Evolutionary conservation across 345 rosid species (phyloP).

Genomic region (Rhizophora mangle): DNA sequence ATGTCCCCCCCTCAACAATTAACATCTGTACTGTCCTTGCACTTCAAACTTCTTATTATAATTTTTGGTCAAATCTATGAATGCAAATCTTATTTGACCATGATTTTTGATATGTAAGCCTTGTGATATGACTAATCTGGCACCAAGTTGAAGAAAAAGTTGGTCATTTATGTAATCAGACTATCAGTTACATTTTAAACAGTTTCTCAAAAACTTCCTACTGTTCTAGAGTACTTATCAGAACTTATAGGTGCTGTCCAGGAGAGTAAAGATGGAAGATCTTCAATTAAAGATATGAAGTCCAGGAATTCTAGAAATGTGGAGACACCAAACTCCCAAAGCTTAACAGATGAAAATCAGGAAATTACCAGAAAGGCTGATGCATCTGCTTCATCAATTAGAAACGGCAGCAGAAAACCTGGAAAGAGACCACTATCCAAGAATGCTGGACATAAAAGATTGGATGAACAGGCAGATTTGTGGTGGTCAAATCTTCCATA

Average conservation of each 20-base stretch:
- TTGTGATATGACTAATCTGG: background rate
- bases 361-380: constrained; percentile 17
- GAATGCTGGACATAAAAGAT: constrained; percentile 26
- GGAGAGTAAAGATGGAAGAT: constrained; percentile 25
- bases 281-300: constrained; percentile 28
- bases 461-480: constrained; percentile 26
- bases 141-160: background rate
- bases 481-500: constrained; percentile 88
- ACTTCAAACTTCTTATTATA: constrained; percentile 3
- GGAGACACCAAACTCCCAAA: constrained; percentile 10
- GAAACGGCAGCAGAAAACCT: constrained; percentile 23
- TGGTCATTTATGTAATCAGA: background rate
- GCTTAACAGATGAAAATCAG: constrained; percentile 20
- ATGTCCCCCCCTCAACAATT: background rate
- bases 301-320: constrained; percentile 19
- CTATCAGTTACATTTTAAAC: background rate
- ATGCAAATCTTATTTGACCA: background rate
- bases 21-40: background rate
- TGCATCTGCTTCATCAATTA: constrained; percentile 24
- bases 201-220: background rate
- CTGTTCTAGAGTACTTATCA: constrained; percentile 12
- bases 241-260: constrained; percentile 45
- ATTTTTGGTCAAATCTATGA: background rate
- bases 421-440: constrained; percentile 18
- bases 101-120: background rate